Conservation (phyloP, 75 land plant species). For the Isoetes taiwanensis region DNA sequence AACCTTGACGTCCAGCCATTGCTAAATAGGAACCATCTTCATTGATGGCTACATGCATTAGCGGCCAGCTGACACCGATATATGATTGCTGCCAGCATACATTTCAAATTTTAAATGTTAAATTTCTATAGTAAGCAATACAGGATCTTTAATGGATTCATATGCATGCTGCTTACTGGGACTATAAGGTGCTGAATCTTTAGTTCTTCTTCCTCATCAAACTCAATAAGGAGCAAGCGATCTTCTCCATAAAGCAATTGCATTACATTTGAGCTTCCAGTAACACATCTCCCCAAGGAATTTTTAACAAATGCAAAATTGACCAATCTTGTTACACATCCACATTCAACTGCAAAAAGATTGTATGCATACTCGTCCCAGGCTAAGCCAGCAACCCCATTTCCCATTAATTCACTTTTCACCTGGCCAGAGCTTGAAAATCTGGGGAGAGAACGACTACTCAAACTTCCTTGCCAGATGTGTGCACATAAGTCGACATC, state of each 20-base stretch:
- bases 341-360: conserved; percentile 68
- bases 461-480: conserved; percentile 76
- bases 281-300: conserved; percentile 67
- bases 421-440: conserved; percentile 40
- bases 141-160: background rate
- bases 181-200: conserved; percentile 74
- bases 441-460: conserved; percentile 57
- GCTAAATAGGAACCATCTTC: conserved; percentile 93
- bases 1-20: conserved; percentile 82
- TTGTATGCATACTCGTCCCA: conserved; percentile 94
- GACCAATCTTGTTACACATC: conserved; percentile 47
- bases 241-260: conserved; percentile 93
- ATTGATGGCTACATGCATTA: conserved; percentile 80
- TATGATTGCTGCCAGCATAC: conserved; percentile 63
- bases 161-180: conserved; percentile 49
- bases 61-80: conserved; percentile 86
- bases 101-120: background rate
- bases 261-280: conserved; percentile 57
- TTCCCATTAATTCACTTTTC: conserved; percentile 73
- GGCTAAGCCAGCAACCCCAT: conserved; percentile 66
- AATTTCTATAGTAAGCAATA: background rate
- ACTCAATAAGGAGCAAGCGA: conserved; percentile 72
- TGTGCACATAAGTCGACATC: conserved; percentile 98
- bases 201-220: conserved; percentile 82
- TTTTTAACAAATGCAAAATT: conserved; percentile 91